These are phyloP conservation scores for Mycena haematopus DNA, from an alignment of 768 basidiomycete species.

Conservation along the genomic window DNA sequence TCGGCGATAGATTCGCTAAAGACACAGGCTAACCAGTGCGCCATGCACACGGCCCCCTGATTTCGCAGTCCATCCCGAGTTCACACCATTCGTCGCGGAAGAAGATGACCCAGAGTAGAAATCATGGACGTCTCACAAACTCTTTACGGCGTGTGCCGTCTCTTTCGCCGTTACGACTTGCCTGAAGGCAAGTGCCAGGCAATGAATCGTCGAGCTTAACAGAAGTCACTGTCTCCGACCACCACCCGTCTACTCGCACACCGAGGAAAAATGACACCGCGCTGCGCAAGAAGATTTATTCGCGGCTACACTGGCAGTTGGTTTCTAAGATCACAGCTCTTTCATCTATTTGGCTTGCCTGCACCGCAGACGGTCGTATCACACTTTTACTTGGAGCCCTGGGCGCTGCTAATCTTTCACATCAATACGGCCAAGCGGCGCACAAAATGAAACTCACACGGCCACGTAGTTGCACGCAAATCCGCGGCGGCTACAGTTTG, in stretches of 20 bases:
- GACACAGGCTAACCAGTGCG: not conserved
- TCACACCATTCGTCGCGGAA: not conserved
- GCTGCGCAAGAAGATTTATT: constrained; percentile 32
- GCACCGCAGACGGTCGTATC: not conserved
- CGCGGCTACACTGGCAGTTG: constrained; percentile 22
- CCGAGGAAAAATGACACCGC: constrained; percentile 6
- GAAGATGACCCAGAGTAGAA: not conserved
- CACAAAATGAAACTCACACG: constrained; percentile 56
- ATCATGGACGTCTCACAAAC: not conserved
- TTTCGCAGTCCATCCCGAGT: no score
- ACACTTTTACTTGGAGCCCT: constrained; percentile 3
- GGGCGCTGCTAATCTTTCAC: not conserved
- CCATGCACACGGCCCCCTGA: no score
- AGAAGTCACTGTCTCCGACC: not conserved
- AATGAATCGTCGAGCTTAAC: constrained; percentile 11
- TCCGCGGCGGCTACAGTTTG: constrained; percentile 67
- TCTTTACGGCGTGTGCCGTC: constrained; percentile 10
- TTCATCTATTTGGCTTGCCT: constrained; percentile 11
- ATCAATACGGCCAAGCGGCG: not conserved
- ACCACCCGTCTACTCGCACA: not conserved
- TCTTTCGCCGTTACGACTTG: not conserved
- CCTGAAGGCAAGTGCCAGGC: not conserved
- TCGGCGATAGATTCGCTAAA: not conserved
- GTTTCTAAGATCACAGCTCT: constrained; percentile 34
- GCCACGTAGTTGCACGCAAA: constrained; percentile 66